Percentiles rank a stretch among this genome's conserved stretches.
Evolutionary conservation across 345 rosid genomes (phyloP).

Genomic region (Heritiera fomes): DNA sequence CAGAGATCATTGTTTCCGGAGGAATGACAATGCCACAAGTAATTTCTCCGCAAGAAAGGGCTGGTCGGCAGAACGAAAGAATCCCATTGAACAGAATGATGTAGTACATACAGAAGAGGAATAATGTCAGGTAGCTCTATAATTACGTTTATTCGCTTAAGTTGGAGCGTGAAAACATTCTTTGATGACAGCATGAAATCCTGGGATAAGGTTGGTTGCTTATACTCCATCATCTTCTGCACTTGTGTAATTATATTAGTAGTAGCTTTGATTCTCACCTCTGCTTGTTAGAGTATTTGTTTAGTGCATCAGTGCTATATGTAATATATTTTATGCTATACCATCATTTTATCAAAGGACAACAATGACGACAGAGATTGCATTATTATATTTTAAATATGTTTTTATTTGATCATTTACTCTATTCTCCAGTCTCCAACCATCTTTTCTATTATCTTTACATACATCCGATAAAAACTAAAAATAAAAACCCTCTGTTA

Average conservation of each 20-base stretch:
- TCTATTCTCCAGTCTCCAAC: no score
- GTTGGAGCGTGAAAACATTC: background rate
- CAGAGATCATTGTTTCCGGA: conserved; percentile 72
- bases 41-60: conserved; percentile 51
- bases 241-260: no score
- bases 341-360: background rate
- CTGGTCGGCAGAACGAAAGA: conserved; percentile 40
- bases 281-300: background rate
- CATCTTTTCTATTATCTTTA: no score
- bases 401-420: no score
- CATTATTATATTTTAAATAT: background rate
- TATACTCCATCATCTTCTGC: background rate
- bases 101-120: conserved; percentile 18
- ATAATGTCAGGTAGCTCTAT: conserved; percentile 7
- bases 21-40: conserved; percentile 76
- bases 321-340: background rate
- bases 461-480: no score
- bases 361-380: background rate
- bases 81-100: conserved; percentile 50
- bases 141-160: conserved; percentile 1
- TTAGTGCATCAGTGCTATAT: background rate
- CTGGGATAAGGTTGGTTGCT: background rate
- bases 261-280: background rate
- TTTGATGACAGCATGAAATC: background rate
- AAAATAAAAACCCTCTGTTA: no score